A percentile compares a stretch with the other conserved stretches of the same genome.
These are phyloP conservation scores for Ceratocystis smalleyi DNA, from an alignment of 2,329 filamentous ascomycete genomes.

Conservation along the genomic window DNA sequence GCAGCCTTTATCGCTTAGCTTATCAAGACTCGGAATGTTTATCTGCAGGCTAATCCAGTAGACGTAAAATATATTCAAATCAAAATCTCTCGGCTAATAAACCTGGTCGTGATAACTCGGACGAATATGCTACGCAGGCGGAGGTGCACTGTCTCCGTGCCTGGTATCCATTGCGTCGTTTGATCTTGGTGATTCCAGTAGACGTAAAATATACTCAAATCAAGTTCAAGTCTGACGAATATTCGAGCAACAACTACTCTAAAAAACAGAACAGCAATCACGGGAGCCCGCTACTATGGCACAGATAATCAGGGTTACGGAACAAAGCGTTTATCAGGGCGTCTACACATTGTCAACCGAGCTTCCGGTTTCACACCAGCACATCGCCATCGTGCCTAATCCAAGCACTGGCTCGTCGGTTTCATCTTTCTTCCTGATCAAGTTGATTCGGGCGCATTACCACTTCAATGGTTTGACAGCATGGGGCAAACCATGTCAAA, in stretches of 20 bases:
- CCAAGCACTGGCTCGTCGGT: not conserved
- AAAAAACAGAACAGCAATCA: too few species aligned
- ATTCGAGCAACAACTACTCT: too few species aligned
- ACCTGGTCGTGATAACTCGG: not conserved
- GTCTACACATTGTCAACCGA: not conserved
- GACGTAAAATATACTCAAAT: too few species aligned
- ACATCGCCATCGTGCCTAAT: not conserved
- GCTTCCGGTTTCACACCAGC: not conserved
- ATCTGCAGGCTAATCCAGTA: too few species aligned
- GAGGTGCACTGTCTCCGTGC: too few species aligned
- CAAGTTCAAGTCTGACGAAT: too few species aligned
- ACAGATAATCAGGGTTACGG: not conserved
- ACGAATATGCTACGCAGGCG: too few species aligned
- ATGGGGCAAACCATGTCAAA: not conserved
- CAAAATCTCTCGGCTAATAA: not conserved
- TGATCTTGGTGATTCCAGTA: too few species aligned
- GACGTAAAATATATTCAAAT: too few species aligned
- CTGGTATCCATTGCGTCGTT: too few species aligned
- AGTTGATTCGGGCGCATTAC: not conserved
- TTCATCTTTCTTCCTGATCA: not conserved
- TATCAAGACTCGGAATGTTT: not conserved
- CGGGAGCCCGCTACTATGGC: too few species aligned
- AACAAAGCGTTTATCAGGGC: not conserved
- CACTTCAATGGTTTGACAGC: not conserved
- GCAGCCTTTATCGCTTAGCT: not conserved